A percentile compares a stretch with the other conserved stretches of the same genome.
phyloP scores from a whole-genome alignment of 495 filamentous ascomycete species.

The Hypomontagnella monticulosa region DNA sequence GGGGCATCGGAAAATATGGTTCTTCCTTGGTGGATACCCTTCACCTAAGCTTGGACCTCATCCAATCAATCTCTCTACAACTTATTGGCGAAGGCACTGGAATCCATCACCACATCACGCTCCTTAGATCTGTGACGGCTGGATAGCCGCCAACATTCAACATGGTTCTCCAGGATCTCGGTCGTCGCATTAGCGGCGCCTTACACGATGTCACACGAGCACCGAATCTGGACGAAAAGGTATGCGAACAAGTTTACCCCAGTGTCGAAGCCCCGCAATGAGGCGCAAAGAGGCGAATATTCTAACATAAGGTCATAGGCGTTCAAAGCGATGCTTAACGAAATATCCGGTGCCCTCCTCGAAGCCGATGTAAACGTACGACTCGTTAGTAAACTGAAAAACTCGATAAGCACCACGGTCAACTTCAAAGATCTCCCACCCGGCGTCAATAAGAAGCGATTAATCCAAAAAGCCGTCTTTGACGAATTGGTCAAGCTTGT shows the following conservation, averaged over 20 bases:
- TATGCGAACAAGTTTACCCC: slow-evolving; percentile 43
- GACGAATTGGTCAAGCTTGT: slow-evolving; percentile 96
- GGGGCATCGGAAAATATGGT: slow-evolving; percentile 19
- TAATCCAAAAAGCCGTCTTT: slow-evolving; percentile 98
- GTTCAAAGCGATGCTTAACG: slow-evolving; percentile 97
- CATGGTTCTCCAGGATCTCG: slow-evolving; percentile 99
- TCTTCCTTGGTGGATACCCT: slow-evolving; percentile 7
- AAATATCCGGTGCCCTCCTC: slow-evolving; percentile 91
- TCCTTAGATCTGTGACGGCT: slow-evolving; percentile 15
- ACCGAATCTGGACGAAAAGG: slow-evolving; percentile 95
- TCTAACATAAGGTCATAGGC: slow-evolving; percentile 64
- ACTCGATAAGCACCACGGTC: slow-evolving; percentile 88
- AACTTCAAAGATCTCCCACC: slow-evolving; percentile 92
- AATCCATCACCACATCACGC: slow-evolving; percentile 1
- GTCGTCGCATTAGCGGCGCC: slow-evolving; percentile 96
- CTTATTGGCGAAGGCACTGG: background rate
- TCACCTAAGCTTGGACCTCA: background rate
- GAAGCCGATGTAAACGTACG: slow-evolving; percentile 96
- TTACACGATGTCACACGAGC: slow-evolving; percentile 93
- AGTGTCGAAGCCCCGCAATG: slow-evolving; percentile 11
- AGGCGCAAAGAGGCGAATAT: slow-evolving; percentile 2
- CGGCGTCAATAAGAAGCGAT: slow-evolving; percentile 93
- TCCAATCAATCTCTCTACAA: background rate
- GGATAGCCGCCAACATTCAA: slow-evolving; percentile 37
- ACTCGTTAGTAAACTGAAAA: slow-evolving; percentile 91